Percentiles rank a stretch among this genome's conserved stretches.
phyloP scores from a whole-genome alignment of 1,284 basidiomycete genomes.

The Stereum hirsutum region DNA sequence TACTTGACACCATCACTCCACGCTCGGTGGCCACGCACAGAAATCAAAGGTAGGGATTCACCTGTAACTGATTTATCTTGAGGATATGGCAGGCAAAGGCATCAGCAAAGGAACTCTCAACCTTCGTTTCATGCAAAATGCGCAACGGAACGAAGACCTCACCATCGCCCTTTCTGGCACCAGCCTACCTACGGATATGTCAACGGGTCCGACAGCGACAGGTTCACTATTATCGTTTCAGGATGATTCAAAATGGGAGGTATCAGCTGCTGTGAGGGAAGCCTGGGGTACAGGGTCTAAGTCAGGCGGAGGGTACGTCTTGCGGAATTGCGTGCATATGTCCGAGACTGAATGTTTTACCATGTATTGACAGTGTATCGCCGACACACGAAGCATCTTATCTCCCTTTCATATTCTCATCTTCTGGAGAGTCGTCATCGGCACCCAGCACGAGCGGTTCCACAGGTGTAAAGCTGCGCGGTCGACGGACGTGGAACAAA shows the following conservation, averaged over 20 bases:
- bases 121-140: conserved; percentile 73
- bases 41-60: too few species aligned
- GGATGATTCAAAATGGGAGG: conserved; percentile 65
- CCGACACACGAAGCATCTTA: conserved; percentile 58
- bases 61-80: neutral
- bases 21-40: too few species aligned
- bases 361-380: conserved; percentile 18
- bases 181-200: too few species aligned
- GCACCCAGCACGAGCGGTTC: conserved; percentile 16
- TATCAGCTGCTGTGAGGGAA: conserved; percentile 43
- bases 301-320: conserved; percentile 11
- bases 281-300: conserved; percentile 39
- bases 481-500: conserved; percentile 32
- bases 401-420: conserved; percentile 57
- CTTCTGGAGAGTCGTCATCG: conserved; percentile 16
- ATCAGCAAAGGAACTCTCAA: conserved; percentile 61
- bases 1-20: too few species aligned
- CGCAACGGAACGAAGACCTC: conserved; percentile 43
- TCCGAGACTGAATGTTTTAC: conserved; percentile 1
- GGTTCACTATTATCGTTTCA: conserved; percentile 44
- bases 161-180: too few species aligned
- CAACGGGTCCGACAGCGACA: conserved; percentile 38
- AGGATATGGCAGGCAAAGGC: conserved; percentile 31
- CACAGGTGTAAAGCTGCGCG: conserved; percentile 20
- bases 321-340: neutral